Evolutionary conservation across 176 grass and related monocot genomes (phyloP).

Genomic region (Carex parvula): DNA sequence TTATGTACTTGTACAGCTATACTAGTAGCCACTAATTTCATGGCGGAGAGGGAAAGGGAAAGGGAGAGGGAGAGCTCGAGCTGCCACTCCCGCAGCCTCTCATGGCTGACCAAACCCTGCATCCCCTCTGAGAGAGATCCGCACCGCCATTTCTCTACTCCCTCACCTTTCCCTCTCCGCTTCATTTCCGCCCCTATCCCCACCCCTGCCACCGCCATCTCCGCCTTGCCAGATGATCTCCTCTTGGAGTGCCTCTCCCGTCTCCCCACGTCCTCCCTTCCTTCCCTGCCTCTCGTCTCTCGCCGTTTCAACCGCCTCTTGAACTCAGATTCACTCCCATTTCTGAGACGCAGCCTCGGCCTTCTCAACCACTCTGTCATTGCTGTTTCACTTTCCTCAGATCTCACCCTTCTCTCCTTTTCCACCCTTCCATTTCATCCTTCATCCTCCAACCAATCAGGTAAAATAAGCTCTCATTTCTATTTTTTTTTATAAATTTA

Average conservation of each 20-base stretch:
- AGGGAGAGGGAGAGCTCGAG: neutral
- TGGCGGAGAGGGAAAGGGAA: constrained; percentile 46
- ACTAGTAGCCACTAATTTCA: neutral
- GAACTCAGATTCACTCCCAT: constrained; percentile 35
- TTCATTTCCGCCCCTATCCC: neutral
- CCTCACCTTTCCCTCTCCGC: too few relatives aligned
- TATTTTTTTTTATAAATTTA: neutral
- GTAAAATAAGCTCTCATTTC: neutral
- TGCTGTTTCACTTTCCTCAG: constrained; percentile 38
- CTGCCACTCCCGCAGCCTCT: constrained; percentile 67
- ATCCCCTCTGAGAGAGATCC: constrained; percentile 50
- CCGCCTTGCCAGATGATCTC: constrained; percentile 54
- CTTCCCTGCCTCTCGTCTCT: constrained; percentile 39
- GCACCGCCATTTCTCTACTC: constrained; percentile 32
- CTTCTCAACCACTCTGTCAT: constrained; percentile 49
- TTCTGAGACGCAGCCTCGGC: constrained; percentile 50
- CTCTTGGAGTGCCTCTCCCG: constrained; percentile 66
- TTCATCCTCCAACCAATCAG: neutral
- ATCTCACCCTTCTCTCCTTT: constrained; percentile 17
- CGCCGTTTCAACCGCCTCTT: constrained; percentile 57
- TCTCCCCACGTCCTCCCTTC: constrained; percentile 44
- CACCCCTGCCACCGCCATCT: constrained; percentile 21
- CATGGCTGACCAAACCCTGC: constrained; percentile 64
- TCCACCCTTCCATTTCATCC: constrained; percentile 32
- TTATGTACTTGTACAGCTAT: too few relatives aligned